Conservation (phyloP, 495 filamentous ascomycete genomes). For the Hyaloscypha hepaticicola region DNA sequence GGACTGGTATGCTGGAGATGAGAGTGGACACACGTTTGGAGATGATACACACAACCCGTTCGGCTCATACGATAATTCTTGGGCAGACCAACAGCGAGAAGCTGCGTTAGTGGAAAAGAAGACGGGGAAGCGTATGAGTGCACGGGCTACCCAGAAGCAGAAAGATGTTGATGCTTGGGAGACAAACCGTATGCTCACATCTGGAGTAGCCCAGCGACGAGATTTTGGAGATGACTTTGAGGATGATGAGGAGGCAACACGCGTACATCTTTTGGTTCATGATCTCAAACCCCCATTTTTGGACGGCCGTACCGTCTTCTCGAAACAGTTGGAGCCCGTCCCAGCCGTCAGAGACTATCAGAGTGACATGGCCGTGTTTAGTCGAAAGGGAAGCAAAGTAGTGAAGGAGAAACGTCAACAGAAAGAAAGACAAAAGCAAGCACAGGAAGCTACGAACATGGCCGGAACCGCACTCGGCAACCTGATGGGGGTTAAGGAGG, state of each 20-base stretch:
- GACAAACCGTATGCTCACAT: slow-evolving; percentile 96
- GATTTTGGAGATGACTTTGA: slow-evolving; percentile 78
- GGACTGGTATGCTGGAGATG: slow-evolving; percentile 84
- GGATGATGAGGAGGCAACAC: slow-evolving; percentile 87
- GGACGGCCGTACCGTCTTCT: slow-evolving; percentile 93
- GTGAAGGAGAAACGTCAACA: slow-evolving; percentile 90
- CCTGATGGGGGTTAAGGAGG: slow-evolving; percentile 91
- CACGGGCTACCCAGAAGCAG: slow-evolving; percentile 76
- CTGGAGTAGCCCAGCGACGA: slow-evolving; percentile 87
- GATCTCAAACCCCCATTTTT: slow-evolving; percentile 94
- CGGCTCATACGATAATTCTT: slow-evolving; percentile 62
- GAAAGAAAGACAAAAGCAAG: slow-evolving; percentile 90
- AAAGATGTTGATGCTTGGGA: slow-evolving; percentile 98
- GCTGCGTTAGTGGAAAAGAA: slow-evolving; percentile 72
- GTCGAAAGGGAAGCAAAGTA: slow-evolving; percentile 90
- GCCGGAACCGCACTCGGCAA: slow-evolving; percentile 92
- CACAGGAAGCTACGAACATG: slow-evolving; percentile 91
- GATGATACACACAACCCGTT: slow-evolving; percentile 73
- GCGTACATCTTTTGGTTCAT: slow-evolving; percentile 90
- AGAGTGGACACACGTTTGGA: slow-evolving; percentile 73
- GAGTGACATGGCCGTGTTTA: slow-evolving; percentile 99
- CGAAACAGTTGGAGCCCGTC: slow-evolving; percentile 94
- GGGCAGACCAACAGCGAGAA: slow-evolving; percentile 72
- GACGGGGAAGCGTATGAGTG: slow-evolving; percentile 64
- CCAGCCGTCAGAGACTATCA: slow-evolving; percentile 91